Evolutionary conservation across 108 stramenopile species (phyloP), one percentile per base, ranked within the genome.

Genomic region (Parietichytrium sp.): DNA sequence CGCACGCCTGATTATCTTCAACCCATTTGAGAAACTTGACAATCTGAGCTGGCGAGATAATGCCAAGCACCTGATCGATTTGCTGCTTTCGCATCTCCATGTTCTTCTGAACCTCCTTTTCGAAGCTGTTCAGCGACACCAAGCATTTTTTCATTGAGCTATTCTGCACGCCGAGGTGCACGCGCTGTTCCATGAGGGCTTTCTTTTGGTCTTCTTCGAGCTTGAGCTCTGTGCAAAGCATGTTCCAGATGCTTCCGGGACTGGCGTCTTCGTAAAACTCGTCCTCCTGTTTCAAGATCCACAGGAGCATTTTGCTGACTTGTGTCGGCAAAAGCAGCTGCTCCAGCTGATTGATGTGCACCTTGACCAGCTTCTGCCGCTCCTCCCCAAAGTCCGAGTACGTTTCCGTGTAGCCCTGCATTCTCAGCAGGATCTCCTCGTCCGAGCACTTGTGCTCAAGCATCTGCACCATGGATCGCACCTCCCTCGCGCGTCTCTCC

Each of bases 391-490:
- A 72, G 42, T 72, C 61, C 38, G 61, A 72, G 61, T 72, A 72
- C 23, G 45, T 20, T 20, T 72, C 61, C n/a, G 61, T 72, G 61
- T 72, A 72, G 1, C 45, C n/a, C 42, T 72, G 61, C n/a, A 72
- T 33, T 13, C 61, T 33, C 61, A 16, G 18, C 15, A 72, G 38
- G 29, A 72, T 38, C 23, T 72, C 61, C 61, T 72, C 61, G 42
- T 72, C 61, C 23, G 38, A 45, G 61, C 61, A 72, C 61, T 72
- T 72, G 20, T 72, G 61, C 61, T 72, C 61, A 42, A 72, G 61
- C 61, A 72, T 72, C 61, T 72, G 61, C 10, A 45, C 45, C 61
- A 72, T 72, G 13, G 61, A 72, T n/a, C n/a, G 36, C 38, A 72
- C 61, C 42, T 72, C 61, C 38, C 45, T 36, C 61, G 45, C 38